Percentiles rank a stretch among this genome's conserved stretches.
Conservation (phyloP, 179 eudicot genomes). For the Spinacia oleracea region DNA sequence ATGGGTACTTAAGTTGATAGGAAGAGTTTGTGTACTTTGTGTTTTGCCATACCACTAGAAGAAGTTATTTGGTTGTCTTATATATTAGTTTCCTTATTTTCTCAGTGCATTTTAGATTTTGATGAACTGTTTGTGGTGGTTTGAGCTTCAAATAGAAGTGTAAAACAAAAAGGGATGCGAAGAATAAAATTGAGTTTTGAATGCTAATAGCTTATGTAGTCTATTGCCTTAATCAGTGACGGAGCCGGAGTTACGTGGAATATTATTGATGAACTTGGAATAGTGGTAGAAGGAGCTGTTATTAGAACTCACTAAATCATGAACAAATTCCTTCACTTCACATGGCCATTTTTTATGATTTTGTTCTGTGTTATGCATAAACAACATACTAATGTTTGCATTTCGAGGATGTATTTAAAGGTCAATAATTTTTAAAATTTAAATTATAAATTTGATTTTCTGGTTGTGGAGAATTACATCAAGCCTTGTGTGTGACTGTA, state of each 20-base stretch:
- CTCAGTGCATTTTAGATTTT: neutral
- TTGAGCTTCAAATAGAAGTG: neutral
- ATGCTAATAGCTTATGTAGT: neutral
- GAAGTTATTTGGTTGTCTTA: neutral
- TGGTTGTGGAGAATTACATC: no score
- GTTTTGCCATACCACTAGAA: neutral
- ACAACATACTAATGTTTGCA: neutral
- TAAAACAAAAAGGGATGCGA: neutral
- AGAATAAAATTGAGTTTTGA: neutral
- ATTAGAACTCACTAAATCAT: neutral
- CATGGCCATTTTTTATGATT: neutral
- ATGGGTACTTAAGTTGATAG: neutral
- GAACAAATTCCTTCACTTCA: neutral
- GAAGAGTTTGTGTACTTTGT: neutral
- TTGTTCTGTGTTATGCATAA: neutral
- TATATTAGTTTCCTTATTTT: neutral
- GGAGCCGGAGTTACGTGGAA: neutral
- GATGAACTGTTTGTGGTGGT: neutral
- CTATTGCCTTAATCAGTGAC: neutral
- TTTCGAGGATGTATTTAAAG: no score
- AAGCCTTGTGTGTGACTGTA: no score
- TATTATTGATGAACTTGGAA: neutral
- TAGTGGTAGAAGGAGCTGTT: neutral
- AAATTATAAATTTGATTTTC: no score
- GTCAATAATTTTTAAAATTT: no score